Conservation (phyloP, 192 early-diverging fungal genomes). For the Spizellomyces sp. region DNA sequence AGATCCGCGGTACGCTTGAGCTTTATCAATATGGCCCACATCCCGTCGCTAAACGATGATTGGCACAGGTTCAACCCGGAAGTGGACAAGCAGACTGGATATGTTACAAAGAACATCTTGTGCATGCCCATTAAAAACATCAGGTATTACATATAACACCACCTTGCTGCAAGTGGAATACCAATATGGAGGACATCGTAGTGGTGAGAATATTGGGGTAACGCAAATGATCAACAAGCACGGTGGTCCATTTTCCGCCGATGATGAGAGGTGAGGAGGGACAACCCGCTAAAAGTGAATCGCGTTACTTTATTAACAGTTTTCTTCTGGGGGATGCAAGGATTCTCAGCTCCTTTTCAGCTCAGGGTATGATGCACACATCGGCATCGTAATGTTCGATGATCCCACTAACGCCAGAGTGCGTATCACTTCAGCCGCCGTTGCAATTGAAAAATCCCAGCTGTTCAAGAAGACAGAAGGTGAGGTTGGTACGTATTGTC, state of each 20-base stretch:
- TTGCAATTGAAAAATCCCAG: constrained; percentile 58
- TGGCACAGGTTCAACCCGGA: constrained; percentile 41
- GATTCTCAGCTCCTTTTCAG: constrained; percentile 53
- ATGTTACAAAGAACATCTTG: constrained; percentile 52
- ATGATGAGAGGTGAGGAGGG: not conserved
- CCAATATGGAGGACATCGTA: constrained; percentile 6
- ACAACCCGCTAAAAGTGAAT: no score
- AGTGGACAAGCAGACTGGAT: constrained; percentile 54
- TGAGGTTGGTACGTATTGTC: not conserved
- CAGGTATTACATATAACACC: not conserved
- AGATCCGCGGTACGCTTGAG: constrained; percentile 35
- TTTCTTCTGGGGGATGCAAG: constrained; percentile 52
- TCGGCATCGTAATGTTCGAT: no score
- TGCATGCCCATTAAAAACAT: constrained; percentile 51
- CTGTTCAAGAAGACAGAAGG: constrained; percentile 54
- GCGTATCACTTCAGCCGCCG: constrained; percentile 43
- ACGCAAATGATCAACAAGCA: constrained; percentile 56
- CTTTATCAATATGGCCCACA: not conserved
- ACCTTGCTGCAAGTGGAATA: no score
- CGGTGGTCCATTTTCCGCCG: not conserved
- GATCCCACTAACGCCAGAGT: no score
- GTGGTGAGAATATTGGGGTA: constrained; percentile 47
- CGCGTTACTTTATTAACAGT: no score
- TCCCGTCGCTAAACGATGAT: not conserved
- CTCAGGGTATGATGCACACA: constrained; percentile 42